Evolutionary conservation across 352 stramenopile genomes (phyloP).

Genomic region (Pythium dissotocum): DNA sequence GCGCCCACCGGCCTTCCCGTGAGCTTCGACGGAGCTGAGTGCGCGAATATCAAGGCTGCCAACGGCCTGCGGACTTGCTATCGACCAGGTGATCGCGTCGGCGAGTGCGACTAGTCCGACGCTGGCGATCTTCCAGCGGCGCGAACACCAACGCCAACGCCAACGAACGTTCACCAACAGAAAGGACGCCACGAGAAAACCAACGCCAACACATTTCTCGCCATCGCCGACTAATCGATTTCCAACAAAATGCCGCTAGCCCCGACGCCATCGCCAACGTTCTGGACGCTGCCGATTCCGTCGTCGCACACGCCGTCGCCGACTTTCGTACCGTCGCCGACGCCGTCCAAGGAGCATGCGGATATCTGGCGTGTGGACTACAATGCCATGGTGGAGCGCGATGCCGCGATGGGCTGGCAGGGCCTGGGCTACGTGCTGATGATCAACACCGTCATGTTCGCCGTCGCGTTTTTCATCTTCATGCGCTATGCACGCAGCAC

Average conservation of each 20-base stretch:
- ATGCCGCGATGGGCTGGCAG: conserved; percentile 79
- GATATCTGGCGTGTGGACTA: conserved; percentile 83
- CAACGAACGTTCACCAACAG: conserved; percentile 2
- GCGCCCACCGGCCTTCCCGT: background rate
- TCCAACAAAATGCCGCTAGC: conserved; percentile 18
- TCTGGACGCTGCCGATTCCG: conserved; percentile 20
- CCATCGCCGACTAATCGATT: background rate
- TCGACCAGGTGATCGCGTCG: background rate
- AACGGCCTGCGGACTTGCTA: background rate
- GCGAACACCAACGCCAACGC: background rate
- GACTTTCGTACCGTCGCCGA: conserved; percentile 3
- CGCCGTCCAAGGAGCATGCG: conserved; percentile 33
- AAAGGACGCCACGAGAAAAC: background rate
- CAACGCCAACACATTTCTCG: background rate
- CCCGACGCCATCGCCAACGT: conserved; percentile 15
- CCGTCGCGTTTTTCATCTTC: conserved; percentile 65
- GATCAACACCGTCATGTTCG: conserved; percentile 72
- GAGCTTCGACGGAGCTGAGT: background rate
- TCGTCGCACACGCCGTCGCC: background rate
- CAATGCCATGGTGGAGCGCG: conserved; percentile 71
- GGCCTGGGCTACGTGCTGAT: conserved; percentile 75
- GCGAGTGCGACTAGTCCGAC: conserved; percentile 1
- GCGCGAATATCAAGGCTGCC: too few relatives aligned
- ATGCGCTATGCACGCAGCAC: conserved; percentile 61
- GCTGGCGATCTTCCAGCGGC: conserved; percentile 13